Conservation (phyloP, 441 rosid genomes). For the Adansonia gregorii region DNA sequence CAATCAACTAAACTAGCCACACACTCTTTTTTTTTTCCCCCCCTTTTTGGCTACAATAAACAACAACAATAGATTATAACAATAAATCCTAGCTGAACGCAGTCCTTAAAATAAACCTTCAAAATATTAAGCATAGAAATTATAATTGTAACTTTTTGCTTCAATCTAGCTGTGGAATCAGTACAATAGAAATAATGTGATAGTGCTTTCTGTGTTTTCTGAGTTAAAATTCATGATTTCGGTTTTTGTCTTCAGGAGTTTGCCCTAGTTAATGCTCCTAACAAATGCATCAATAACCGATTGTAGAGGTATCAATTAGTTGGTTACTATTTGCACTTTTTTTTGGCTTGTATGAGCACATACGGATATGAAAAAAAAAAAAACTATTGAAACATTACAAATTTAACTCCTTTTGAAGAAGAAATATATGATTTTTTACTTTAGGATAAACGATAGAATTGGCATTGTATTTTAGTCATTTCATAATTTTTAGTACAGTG, state of each 20-base stretch:
- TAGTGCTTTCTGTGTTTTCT: neutral
- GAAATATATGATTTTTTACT: neutral
- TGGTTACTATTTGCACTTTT: neutral
- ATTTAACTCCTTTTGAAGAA: neutral
- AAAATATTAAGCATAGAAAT: conserved; percentile 23
- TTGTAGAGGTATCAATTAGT: neutral
- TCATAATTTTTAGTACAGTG: neutral
- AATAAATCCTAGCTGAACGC: neutral
- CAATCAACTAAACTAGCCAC: conserved; percentile 20
- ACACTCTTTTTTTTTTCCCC: neutral
- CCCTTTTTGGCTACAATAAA: neutral
- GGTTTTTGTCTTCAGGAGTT: neutral
- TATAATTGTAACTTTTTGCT: neutral
- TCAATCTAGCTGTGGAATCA: neutral
- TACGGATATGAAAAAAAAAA: neutral
- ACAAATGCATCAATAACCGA: neutral
- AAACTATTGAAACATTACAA: neutral
- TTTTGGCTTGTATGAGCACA: neutral
- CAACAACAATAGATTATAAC: neutral
- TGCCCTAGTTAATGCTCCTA: neutral
- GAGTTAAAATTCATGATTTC: neutral
- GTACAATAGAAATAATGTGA: neutral
- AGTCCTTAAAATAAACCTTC: neutral
- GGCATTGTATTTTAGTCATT: conserved; percentile 8
- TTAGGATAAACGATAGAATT: neutral